A percentile compares a stretch with the other conserved stretches of the same genome.
phyloP scores from a whole-genome alignment of 129 eudicot species.

The Flaveria trinervia region DNA sequence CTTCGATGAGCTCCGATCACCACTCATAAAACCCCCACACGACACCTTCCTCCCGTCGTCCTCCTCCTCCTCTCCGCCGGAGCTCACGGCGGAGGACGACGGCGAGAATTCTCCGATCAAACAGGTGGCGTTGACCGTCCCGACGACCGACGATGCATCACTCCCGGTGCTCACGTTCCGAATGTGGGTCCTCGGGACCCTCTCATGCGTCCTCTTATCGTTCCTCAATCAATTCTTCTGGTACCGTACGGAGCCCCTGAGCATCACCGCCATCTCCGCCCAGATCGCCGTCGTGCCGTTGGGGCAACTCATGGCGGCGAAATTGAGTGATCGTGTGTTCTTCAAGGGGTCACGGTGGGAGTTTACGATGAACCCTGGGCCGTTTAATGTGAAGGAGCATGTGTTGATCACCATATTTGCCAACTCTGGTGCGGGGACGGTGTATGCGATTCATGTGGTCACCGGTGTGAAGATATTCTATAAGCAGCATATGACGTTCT shows the following conservation, averaged over 20 bases:
- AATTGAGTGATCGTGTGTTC: constrained; percentile 60
- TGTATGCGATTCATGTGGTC: constrained; percentile 88
- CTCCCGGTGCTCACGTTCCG: constrained; percentile 89
- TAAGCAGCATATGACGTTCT: constrained; percentile 69
- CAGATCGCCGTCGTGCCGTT: constrained; percentile 94
- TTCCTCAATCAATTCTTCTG: constrained; percentile 95
- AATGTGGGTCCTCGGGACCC: constrained; percentile 89
- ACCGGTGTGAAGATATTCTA: constrained; percentile 85
- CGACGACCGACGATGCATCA: constrained; percentile 74
- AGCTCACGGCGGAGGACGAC: not conserved
- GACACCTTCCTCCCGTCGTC: constrained; percentile 12
- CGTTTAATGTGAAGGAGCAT: constrained; percentile 92
- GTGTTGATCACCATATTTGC: constrained; percentile 91
- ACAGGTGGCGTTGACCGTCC: constrained; percentile 96
- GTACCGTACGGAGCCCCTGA: constrained; percentile 88
- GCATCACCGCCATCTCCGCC: constrained; percentile 94
- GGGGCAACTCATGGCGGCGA: constrained; percentile 94
- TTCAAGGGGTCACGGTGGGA: constrained; percentile 63
- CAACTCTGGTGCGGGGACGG: constrained; percentile 88
- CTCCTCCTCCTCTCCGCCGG: constrained; percentile 28
- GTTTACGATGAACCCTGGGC: constrained; percentile 90
- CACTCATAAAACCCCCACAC: constrained; percentile 40
- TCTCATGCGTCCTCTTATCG: constrained; percentile 72
- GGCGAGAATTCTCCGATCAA: constrained; percentile 69
- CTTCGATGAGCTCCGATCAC: constrained; percentile 48